Evolutionary conservation across 768 basidiomycete species (phyloP).

Genomic region (Naganishia onofrii): DNA sequence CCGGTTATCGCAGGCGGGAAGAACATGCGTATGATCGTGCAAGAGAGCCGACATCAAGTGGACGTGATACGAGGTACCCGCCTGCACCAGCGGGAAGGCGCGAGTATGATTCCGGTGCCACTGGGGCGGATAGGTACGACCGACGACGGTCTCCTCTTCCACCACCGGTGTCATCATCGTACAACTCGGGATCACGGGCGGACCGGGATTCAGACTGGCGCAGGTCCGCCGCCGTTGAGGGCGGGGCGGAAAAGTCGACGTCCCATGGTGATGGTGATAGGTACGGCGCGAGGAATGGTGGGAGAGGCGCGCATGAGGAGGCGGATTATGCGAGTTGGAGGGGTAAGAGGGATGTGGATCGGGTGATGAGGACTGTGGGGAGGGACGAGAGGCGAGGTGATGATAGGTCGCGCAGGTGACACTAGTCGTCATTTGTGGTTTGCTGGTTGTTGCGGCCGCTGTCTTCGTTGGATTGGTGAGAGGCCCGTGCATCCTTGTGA

Average conservation of each 20-base stretch:
- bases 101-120: not conserved
- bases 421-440: not conserved
- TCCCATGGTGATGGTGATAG: not conserved
- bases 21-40: not conserved
- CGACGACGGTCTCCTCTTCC: not conserved
- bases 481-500: no score
- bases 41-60: not conserved
- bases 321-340: conserved; percentile 18
- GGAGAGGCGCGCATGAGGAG: not conserved
- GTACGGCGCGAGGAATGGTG: not conserved
- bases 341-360: conserved; percentile 17
- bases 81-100: no score
- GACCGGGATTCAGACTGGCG: conserved; percentile 9
- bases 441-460: not conserved
- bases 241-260: not conserved
- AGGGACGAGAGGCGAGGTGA: conserved; percentile 1
- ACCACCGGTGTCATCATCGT: not conserved
- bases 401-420: not conserved
- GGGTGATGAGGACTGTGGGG: conserved; percentile 7
- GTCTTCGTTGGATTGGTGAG: no score
- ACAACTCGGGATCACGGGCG: conserved; percentile 4
- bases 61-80: no score
- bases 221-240: no score
- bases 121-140: not conserved
- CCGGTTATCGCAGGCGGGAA: not conserved